Conservation (phyloP, 371 early-diverging fungal genomes). For the Actinomucor elegans region DNA sequence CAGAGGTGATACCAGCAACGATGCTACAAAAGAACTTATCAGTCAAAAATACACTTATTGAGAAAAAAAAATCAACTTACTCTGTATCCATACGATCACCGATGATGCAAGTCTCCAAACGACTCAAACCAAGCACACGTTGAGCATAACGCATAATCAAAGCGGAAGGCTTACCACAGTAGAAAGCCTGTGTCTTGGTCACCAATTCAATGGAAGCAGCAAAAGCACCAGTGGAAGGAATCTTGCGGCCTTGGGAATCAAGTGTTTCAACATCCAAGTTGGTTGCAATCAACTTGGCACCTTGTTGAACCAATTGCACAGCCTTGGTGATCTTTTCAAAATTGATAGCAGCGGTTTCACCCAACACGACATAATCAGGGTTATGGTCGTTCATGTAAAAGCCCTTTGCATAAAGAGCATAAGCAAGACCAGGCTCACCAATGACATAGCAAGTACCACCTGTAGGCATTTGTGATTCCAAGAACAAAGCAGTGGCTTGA, state of each 20-base stretch:
- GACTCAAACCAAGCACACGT: constrained; percentile 51
- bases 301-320: constrained; percentile 53
- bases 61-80: too few species aligned
- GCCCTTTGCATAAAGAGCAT: constrained; percentile 64
- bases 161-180: constrained; percentile 64
- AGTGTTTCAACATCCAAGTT: constrained; percentile 65
- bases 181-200: constrained; percentile 65
- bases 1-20: constrained; percentile 54
- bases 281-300: constrained; percentile 65
- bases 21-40: too few species aligned
- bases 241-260: constrained; percentile 51
- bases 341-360: constrained; percentile 60
- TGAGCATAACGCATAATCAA: constrained; percentile 69
- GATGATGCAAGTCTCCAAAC: constrained; percentile 64
- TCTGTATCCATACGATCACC: constrained; percentile 75
- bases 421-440: constrained; percentile 67
- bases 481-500: constrained; percentile 63
- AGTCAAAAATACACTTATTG: not conserved
- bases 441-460: constrained; percentile 60
- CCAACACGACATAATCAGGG: constrained; percentile 67
- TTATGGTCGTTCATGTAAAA: constrained; percentile 66
- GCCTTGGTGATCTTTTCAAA: constrained; percentile 66
- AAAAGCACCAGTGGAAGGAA: constrained; percentile 65
- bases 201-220: constrained; percentile 59
- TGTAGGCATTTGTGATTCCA: constrained; percentile 57